Percentiles rank a stretch among this genome's conserved stretches.
These are phyloP conservation scores for Annona squamosa DNA, from an alignment of 164 flowering plant species.

Conservation along the genomic window DNA sequence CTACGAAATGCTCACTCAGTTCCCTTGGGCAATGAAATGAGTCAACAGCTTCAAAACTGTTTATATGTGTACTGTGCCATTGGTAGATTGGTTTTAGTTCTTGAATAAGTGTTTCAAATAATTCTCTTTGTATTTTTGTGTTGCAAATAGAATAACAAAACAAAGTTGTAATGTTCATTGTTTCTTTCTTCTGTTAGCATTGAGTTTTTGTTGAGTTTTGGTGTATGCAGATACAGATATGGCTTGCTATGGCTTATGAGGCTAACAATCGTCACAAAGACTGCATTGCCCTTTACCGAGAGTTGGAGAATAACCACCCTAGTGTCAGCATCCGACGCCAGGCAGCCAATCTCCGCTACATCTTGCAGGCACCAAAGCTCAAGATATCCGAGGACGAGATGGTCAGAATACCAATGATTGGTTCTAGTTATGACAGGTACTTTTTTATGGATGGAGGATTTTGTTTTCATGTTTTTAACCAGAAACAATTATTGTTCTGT, in stretches of 20 bases:
- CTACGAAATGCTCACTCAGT: no score
- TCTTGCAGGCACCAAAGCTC: conserved; percentile 89
- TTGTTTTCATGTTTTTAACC: not conserved
- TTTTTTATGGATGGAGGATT: conserved; percentile 1
- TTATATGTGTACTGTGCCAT: not conserved
- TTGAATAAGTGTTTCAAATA: not conserved
- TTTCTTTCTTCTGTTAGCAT: not conserved
- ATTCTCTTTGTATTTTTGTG: not conserved
- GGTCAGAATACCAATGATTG: conserved; percentile 86
- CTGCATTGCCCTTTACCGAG: conserved; percentile 75
- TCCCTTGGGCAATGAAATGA: no score
- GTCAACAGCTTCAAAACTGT: no score
- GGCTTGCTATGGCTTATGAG: conserved; percentile 99
- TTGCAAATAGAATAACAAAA: not conserved
- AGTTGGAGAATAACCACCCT: conserved; percentile 74
- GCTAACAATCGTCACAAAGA: conserved; percentile 86
- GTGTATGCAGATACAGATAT: conserved; percentile 74
- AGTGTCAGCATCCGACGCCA: conserved; percentile 70
- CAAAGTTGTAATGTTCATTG: no score
- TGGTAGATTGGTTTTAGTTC: not conserved
- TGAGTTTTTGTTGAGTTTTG: not conserved
- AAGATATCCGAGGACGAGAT: conserved; percentile 92
- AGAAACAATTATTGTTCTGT: not conserved
- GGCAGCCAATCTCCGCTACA: conserved; percentile 84
- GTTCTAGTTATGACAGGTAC: conserved; percentile 88